Percentiles rank a stretch among this genome's conserved stretches.
phyloP scores from a whole-genome alignment of 176 grass and related monocot genomes.

The Echinochloa phyllopogon region DNA sequence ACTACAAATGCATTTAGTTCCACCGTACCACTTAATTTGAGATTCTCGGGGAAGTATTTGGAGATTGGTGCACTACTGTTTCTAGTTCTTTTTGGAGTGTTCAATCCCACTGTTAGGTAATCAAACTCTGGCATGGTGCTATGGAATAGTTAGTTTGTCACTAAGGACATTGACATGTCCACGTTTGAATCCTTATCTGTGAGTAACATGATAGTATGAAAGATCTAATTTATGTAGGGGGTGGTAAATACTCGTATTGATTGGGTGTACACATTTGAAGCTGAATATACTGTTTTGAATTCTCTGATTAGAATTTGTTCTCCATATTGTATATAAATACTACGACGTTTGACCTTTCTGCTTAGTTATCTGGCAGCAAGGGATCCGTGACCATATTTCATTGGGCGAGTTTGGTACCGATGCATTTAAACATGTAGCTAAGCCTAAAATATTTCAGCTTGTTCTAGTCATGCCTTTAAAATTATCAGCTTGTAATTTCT shows the following conservation, averaged over 20 bases:
- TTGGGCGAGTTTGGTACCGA: background rate
- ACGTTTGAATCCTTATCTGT: slow-evolving; percentile 9
- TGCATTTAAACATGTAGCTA: slow-evolving; percentile 7
- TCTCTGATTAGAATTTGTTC: background rate
- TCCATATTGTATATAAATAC: background rate
- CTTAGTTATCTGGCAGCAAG: background rate
- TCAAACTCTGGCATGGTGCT: background rate
- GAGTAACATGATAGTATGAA: background rate
- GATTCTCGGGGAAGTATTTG: background rate
- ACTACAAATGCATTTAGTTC: slow-evolving; percentile 2
- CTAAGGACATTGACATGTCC: slow-evolving; percentile 3
- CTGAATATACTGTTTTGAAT: slow-evolving; percentile 2
- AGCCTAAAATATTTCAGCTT: background rate
- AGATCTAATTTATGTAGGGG: background rate
- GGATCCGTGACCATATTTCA: background rate
- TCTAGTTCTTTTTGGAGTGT: background rate
- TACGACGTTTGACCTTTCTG: background rate
- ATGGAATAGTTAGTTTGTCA: background rate
- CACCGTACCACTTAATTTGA: background rate
- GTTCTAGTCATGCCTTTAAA: background rate
- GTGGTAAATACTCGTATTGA: slow-evolving; percentile 1
- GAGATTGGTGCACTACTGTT: background rate
- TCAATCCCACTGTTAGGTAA: slow-evolving; percentile 17
- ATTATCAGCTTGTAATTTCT: background rate
- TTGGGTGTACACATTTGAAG: slow-evolving; percentile 23